phyloP scores from a whole-genome alignment of 306 rosid species.

The Geum urbanum region DNA sequence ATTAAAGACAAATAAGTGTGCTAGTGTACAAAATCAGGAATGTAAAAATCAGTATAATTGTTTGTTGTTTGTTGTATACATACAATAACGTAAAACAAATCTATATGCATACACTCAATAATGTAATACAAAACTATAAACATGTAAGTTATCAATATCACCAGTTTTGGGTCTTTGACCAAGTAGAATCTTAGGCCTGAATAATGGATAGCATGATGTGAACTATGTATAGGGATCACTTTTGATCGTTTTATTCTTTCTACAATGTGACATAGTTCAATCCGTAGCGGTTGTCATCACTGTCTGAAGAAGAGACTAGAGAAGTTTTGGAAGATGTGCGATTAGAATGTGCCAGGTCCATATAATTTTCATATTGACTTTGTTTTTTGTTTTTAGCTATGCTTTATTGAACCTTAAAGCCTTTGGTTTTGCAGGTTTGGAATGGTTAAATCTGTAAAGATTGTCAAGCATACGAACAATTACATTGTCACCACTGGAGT shows the following conservation, averaged over 20 bases:
- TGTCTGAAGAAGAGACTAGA: constrained; percentile 54
- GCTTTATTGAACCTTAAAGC: constrained; percentile 18
- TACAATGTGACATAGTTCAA: constrained; percentile 45
- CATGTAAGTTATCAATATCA: background rate
- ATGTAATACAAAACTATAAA: background rate
- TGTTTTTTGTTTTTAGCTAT: constrained; percentile 7
- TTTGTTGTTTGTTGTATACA: too few species aligned
- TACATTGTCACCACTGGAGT: constrained; percentile 27
- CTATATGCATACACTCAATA: background rate
- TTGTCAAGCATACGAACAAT: constrained; percentile 44
- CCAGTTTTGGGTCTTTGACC: background rate
- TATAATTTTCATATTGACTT: constrained; percentile 7
- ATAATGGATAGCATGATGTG: background rate
- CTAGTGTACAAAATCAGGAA: background rate
- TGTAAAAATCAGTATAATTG: background rate
- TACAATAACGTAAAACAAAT: too few species aligned
- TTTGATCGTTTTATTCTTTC: constrained; percentile 6
- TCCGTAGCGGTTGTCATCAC: constrained; percentile 37
- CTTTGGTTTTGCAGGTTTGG: constrained; percentile 64
- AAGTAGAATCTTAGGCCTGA: background rate
- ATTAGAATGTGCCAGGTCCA: constrained; percentile 85
- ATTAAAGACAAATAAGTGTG: background rate
- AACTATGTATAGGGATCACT: constrained; percentile 14
- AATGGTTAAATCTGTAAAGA: constrained; percentile 61
- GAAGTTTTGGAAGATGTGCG: constrained; percentile 84